Evolutionary conservation across 495 filamentous ascomycete species (phyloP).

Genomic region (Pyronema domesticum): DNA sequence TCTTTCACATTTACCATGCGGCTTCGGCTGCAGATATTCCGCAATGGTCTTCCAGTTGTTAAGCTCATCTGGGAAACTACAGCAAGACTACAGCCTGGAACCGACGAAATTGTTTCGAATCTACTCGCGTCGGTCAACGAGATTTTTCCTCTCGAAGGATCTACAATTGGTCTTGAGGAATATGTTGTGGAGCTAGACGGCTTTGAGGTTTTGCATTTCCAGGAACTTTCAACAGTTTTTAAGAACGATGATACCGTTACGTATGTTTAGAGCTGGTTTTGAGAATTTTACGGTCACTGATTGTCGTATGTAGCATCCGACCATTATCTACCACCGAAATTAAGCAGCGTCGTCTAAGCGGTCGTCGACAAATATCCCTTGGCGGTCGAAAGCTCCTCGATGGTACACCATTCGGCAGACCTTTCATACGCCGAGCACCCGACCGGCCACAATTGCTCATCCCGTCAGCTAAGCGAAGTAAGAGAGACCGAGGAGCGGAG

Average conservation of each 20-base stretch:
- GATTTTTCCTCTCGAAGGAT: slow-evolving; percentile 65
- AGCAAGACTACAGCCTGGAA: slow-evolving; percentile 27
- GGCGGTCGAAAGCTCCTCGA: slow-evolving; percentile 76
- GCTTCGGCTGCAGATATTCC: slow-evolving; percentile 62
- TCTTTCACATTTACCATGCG: slow-evolving; percentile 37
- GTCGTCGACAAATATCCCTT: slow-evolving; percentile 63
- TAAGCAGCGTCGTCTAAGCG: slow-evolving; percentile 52
- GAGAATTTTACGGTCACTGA: not conserved
- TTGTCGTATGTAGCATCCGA: slow-evolving; percentile 44
- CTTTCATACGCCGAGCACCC: slow-evolving; percentile 39
- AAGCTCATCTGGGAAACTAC: slow-evolving; percentile 37
- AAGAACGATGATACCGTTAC: slow-evolving; percentile 72
- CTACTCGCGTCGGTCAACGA: slow-evolving; percentile 72
- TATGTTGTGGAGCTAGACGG: slow-evolving; percentile 71
- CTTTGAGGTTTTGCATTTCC: slow-evolving; percentile 84
- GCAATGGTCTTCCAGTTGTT: slow-evolving; percentile 49
- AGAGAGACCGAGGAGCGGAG: slow-evolving; percentile 30
- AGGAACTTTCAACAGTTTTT: slow-evolving; percentile 48
- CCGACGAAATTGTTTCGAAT: slow-evolving; percentile 45
- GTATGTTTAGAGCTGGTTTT: slow-evolving; percentile 32
- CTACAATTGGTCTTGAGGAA: slow-evolving; percentile 76
- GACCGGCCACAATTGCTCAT: slow-evolving; percentile 54
- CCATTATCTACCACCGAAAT: slow-evolving; percentile 61
- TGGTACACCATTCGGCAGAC: slow-evolving; percentile 72
- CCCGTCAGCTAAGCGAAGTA: slow-evolving; percentile 53